Percentiles rank a stretch among this genome's conserved stretches.
These are phyloP conservation scores for Paulownia fortunei DNA, from an alignment of 257 asterid genomes.

Conservation along the genomic window DNA sequence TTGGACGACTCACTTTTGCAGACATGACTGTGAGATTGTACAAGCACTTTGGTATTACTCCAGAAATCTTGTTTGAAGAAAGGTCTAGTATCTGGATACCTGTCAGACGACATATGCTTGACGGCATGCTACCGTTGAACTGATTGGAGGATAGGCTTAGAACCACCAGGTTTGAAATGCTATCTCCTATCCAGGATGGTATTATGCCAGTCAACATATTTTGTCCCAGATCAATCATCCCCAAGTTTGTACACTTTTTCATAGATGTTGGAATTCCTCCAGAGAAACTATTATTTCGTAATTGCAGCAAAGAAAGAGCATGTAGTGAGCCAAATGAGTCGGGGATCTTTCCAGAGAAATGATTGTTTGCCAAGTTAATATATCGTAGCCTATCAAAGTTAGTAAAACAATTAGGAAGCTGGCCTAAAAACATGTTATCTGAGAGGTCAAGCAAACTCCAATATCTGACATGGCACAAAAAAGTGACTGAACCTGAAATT, in stretches of 20 bases:
- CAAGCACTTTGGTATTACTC: constrained; percentile 27
- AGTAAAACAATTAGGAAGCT: neutral
- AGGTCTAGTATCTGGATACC: too few relatives aligned
- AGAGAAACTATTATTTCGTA: too few relatives aligned
- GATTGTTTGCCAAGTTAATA: constrained; percentile 15
- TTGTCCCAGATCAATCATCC: neutral
- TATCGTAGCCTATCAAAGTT: neutral
- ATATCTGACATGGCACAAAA: neutral
- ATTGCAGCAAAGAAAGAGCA: too few relatives aligned
- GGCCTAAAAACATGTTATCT: neutral
- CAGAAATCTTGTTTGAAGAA: constrained; percentile 28
- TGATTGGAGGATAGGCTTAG: constrained; percentile 4
- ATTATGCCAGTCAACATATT: too few relatives aligned
- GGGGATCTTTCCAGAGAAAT: constrained; percentile 12
- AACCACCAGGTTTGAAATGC: too few relatives aligned
- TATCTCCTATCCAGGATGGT: too few relatives aligned
- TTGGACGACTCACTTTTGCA: neutral
- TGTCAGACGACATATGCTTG: too few relatives aligned
- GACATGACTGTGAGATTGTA: too few relatives aligned
- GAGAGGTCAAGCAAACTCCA: constrained; percentile 1
- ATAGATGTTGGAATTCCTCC: too few relatives aligned
- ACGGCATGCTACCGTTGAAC: too few relatives aligned
- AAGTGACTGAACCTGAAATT: neutral
- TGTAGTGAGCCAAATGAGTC: too few relatives aligned
- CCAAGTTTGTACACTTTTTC: too few relatives aligned